A percentile compares a stretch with the other conserved stretches of the same genome.
Conservation (phyloP, 345 rosid species). For the Geranium rotundifolium region DNA sequence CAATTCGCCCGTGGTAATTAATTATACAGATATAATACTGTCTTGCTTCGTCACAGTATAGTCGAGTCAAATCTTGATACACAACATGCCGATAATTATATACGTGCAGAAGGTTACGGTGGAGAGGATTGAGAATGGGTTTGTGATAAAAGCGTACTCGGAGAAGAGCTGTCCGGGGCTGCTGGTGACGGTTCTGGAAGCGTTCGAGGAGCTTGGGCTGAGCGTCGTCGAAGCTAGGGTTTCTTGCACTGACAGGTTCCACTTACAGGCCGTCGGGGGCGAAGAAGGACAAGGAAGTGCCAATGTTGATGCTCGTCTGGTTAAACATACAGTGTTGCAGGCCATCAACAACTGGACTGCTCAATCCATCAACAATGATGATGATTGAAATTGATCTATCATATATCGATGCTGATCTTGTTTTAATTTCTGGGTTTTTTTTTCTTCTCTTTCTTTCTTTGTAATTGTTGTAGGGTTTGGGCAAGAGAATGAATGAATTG, state of each 20-base stretch:
- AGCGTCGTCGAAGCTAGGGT: conserved; percentile 84
- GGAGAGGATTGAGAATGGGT: conserved; percentile 75
- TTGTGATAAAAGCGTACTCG: conserved; percentile 47
- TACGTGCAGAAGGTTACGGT: conserved; percentile 52
- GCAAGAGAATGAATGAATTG: too few species aligned
- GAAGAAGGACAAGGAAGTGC: conserved; percentile 56
- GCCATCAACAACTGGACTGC: conserved; percentile 58
- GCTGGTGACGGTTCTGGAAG: conserved; percentile 70
- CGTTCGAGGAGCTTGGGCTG: conserved; percentile 73
- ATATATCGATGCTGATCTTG: too few species aligned
- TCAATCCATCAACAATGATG: conserved; percentile 10
- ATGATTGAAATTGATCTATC: neutral
- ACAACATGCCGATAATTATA: neutral
- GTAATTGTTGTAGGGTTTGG: too few species aligned
- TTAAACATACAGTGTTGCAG: conserved; percentile 58
- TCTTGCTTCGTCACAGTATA: too few species aligned
- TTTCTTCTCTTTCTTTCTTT: too few species aligned
- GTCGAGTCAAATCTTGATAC: too few species aligned
- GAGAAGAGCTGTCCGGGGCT: conserved; percentile 61
- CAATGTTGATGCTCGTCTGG: conserved; percentile 48
- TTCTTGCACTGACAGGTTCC: conserved; percentile 71
- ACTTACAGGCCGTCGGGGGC: conserved; percentile 61
- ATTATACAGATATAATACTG: too few species aligned
- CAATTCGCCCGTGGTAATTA: conserved; percentile 31
- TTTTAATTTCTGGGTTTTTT: too few species aligned